Base-by-base conservation (phyloP, 2,329 filamentous ascomycete species). In the Pseudomassariella vexata region DNA sequence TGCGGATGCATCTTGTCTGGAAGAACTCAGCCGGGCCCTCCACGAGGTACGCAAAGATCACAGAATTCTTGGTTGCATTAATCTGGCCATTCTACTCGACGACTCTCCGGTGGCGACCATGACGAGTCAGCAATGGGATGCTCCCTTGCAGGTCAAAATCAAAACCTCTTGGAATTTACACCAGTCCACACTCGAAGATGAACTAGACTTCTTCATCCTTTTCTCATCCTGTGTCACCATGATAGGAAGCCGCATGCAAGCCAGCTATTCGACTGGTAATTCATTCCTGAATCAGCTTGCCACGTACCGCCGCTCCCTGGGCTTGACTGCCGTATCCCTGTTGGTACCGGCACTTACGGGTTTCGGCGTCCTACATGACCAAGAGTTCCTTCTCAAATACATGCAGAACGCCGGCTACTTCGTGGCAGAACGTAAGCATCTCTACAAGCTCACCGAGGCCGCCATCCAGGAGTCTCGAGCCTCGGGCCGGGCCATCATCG, bases 161-260 rank as follows among this genome's bases (percentile, higher is more conserved):
- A 34, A 55, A 1, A 63, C 64, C 1, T 50, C 42, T 4, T 31
- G 40, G 3, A 33, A 52, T 19, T 46, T 63, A 1, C 48, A 63
- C 7, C 42, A 53, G 3, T 30, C 57, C 0, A 58, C 61, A 11
- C 3, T 3, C n/a, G 26, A 28, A 9, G 5, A 5, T 3, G 10
- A 5, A 28, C 49, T 64, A 0, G 60, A 63, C 26, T 65, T 64
- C 33, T 64, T 69, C 42, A 45, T 68, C 9, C 39, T 62, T 15
- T 57, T 66, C 24, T 62, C 57, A 1, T 68, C 64, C 0, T 36
- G 58, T 1, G 38, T 53, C 5, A 45, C 32, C 4, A 46, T 63
- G 0, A 44, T 50, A 1, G 64, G 63, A 1, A 59, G 57, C 27
- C 29, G 34, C 2, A 60, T 59, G 2, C 64, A 66, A 34, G 40